These are phyloP conservation scores for Alternaria ventricosa DNA, from an alignment of 2,329 filamentous ascomycete genomes.

Conservation along the genomic window DNA sequence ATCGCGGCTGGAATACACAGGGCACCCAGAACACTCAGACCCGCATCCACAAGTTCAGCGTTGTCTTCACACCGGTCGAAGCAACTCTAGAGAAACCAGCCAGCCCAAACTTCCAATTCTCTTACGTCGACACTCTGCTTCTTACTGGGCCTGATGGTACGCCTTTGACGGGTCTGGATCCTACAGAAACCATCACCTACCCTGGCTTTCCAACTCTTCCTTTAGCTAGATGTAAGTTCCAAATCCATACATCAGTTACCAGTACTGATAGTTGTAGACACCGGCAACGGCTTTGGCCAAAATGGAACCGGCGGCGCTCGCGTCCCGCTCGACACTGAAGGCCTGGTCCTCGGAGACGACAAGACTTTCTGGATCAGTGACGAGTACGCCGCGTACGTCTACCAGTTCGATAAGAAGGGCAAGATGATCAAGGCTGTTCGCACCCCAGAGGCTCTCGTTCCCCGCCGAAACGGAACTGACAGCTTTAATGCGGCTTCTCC, in stretches of 20 bases:
- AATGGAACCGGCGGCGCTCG: conserved; percentile 64
- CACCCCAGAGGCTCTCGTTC: conserved; percentile 69
- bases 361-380: conserved; percentile 72
- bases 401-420: conserved; percentile 66
- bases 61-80: conserved; percentile 63
- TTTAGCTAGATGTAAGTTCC: conserved; percentile 59
- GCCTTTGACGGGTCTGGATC: conserved; percentile 58
- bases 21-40: conserved; percentile 71
- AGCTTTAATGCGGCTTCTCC: conserved; percentile 70
- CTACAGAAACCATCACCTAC: conserved; percentile 51
- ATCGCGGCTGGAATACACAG: conserved; percentile 76
- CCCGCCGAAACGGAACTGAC: conserved; percentile 65
- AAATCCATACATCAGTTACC: too few relatives aligned
- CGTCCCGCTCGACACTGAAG: conserved; percentile 70
- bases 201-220: conserved; percentile 68
- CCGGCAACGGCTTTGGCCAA: conserved; percentile 72
- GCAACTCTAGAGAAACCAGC: conserved; percentile 63
- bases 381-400: conserved; percentile 70
- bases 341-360: conserved; percentile 65
- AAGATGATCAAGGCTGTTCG: conserved; percentile 68
- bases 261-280: conserved; percentile 42
- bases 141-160: conserved; percentile 68
- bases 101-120: conserved; percentile 65
- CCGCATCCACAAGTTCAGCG: conserved; percentile 70
- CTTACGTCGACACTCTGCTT: conserved; percentile 69